Percentiles rank a stretch among this genome's conserved stretches.
Evolutionary conservation across 2,329 filamentous ascomycete genomes (phyloP).

Genomic region (Huntiella decipiens): DNA sequence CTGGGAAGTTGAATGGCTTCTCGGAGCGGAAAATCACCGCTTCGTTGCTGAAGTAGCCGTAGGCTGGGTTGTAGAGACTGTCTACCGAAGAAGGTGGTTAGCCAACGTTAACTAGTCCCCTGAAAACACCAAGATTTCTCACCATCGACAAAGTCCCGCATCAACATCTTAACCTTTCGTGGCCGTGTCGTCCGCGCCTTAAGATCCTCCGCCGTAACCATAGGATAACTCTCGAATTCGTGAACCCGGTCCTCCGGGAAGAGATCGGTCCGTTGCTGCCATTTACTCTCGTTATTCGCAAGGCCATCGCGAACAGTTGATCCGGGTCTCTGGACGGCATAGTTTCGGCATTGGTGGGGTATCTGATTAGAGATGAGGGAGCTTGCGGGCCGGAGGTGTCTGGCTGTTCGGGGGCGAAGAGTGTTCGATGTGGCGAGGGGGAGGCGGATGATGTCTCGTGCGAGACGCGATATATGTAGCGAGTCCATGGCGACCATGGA

Average conservation of each 20-base stretch:
- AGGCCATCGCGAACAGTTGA: slow-evolving; percentile 4
- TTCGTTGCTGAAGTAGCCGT: slow-evolving; percentile 92
- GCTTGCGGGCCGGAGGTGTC: slow-evolving; percentile 11
- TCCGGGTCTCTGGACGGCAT: slow-evolving; percentile 12
- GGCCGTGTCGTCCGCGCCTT: slow-evolving; percentile 57
- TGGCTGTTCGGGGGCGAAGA: slow-evolving; percentile 23
- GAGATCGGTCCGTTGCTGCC: slow-evolving; percentile 67
- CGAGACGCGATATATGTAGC: slow-evolving; percentile 55
- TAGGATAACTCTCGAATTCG: slow-evolving; percentile 66
- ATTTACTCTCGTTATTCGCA: slow-evolving; percentile 44
- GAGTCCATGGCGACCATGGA: slow-evolving; percentile 49
- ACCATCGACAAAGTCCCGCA: slow-evolving; percentile 95
- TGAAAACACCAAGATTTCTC: slow-evolving; percentile 7
- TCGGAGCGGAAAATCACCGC: slow-evolving; percentile 90
- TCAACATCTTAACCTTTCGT: slow-evolving; percentile 82
- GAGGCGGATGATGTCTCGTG: slow-evolving; percentile 66
- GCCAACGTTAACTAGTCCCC: slow-evolving; percentile 9
- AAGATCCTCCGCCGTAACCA: slow-evolving; percentile 67
- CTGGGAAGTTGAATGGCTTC: slow-evolving; percentile 73
- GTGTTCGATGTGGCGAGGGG: slow-evolving; percentile 32
- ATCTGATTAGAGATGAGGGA: not conserved
- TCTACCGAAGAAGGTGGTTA: slow-evolving; percentile 30
- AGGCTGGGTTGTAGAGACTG: slow-evolving; percentile 82
- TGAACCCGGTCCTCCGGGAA: slow-evolving; percentile 59
- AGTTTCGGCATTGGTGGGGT: slow-evolving; percentile 16